phyloP scores from a whole-genome alignment of 1,284 basidiomycete species.

The Cutaneotrichosporon cutaneum region DNA sequence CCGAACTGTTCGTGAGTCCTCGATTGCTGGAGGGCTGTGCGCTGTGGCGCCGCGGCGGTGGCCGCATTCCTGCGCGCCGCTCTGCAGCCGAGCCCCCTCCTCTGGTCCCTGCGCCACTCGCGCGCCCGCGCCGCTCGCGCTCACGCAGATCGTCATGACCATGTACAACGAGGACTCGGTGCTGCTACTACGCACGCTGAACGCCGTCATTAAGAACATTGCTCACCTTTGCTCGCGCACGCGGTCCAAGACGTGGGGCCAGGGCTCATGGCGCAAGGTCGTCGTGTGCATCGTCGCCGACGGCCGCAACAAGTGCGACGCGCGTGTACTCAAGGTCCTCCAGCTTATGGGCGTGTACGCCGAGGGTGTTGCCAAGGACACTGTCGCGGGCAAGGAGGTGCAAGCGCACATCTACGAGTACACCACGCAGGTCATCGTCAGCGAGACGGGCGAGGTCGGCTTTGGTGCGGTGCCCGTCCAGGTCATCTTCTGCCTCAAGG shows the following conservation, averaged over 20 bases:
- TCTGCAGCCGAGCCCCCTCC: neutral
- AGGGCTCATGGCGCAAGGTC: slow-evolving; percentile 90
- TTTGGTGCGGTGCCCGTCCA: slow-evolving; percentile 83
- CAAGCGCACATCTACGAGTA: slow-evolving; percentile 94
- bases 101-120: neutral
- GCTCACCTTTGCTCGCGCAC: slow-evolving; percentile 76
- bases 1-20: slow-evolving; percentile 69
- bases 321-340: slow-evolving; percentile 53
- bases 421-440: slow-evolving; percentile 67
- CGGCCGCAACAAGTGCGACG: slow-evolving; percentile 86
- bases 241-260: slow-evolving; percentile 88
- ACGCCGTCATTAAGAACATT: slow-evolving; percentile 88
- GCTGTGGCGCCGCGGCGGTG: neutral
- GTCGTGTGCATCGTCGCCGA: slow-evolving; percentile 91
- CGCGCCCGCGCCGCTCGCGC: neutral
- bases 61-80: neutral
- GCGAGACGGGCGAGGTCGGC: slow-evolving; percentile 77
- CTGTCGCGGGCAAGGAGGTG: slow-evolving; percentile 86
- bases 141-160: slow-evolving; percentile 74
- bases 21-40: neutral
- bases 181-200: slow-evolving; percentile 81
- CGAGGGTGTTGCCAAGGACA: slow-evolving; percentile 92
- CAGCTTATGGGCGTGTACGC: slow-evolving; percentile 89
- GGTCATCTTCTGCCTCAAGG: slow-evolving; percentile 88
- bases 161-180: slow-evolving; percentile 95